Conservation (phyloP, 2,329 filamentous ascomycete genomes). For the Lachnellula occidentalis region DNA sequence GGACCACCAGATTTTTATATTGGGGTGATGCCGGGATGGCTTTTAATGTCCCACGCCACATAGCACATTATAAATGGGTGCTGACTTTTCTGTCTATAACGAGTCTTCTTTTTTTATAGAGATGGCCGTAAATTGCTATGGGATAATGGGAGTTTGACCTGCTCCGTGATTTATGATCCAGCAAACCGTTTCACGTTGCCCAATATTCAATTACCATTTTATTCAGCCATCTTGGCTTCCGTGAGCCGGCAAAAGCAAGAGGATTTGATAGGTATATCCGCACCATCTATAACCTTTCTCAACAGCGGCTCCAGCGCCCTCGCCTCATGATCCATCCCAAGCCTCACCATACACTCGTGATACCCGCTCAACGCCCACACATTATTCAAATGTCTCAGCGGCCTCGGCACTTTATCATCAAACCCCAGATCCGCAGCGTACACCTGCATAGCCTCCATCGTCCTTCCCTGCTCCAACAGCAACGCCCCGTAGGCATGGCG, state of each 20-base stretch:
- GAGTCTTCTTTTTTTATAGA: too few species aligned
- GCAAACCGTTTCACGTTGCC: too few species aligned
- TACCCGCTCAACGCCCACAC: conserved; percentile 72
- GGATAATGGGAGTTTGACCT: too few species aligned
- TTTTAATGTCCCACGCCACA: too few species aligned
- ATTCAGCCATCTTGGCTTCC: not conserved
- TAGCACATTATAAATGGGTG: too few species aligned
- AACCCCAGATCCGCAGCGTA: conserved; percentile 59
- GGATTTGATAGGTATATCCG: conserved; percentile 52
- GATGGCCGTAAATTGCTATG: too few species aligned
- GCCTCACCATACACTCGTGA: conserved; percentile 59
- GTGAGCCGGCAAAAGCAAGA: conserved; percentile 51
- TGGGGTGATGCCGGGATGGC: too few species aligned
- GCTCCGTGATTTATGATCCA: too few species aligned
- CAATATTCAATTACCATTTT: too few species aligned
- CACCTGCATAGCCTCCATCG: conserved; percentile 49
- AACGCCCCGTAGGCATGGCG: conserved; percentile 67
- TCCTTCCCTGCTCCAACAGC: conserved; percentile 58
- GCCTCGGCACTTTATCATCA: conserved; percentile 54
- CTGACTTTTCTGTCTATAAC: too few species aligned
- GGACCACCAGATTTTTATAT: too few species aligned
- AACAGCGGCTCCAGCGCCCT: conserved; percentile 44
- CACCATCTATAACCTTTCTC: conserved; percentile 45
- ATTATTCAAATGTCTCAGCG: conserved; percentile 64
- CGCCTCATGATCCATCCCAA: conserved; percentile 46